Conservation (phyloP, 1,284 basidiomycete species). For the Ustilago shanxiensis region DNA sequence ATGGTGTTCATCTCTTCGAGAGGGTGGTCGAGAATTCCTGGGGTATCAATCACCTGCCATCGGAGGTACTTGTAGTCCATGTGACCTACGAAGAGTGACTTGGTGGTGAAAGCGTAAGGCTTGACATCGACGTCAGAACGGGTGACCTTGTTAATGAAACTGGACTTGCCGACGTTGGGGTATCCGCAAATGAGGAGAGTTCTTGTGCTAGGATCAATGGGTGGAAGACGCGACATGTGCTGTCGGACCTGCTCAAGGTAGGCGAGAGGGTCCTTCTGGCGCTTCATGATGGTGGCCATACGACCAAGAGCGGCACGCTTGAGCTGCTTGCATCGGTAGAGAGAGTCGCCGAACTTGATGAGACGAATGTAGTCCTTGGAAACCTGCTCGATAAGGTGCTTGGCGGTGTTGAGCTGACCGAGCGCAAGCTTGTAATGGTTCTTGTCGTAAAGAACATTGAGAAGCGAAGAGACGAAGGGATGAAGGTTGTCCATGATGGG, state of each 20-base stretch:
- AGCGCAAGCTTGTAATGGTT: slow-evolving; percentile 70
- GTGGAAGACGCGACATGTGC: slow-evolving; percentile 70
- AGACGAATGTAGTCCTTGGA: slow-evolving; percentile 69
- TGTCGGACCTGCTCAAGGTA: slow-evolving; percentile 70
- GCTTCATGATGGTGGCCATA: slow-evolving; percentile 70
- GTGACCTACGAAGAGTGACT: slow-evolving; percentile 70
- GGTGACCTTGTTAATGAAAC: slow-evolving; percentile 70
- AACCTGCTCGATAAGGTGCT: slow-evolving; percentile 69
- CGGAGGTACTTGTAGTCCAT: slow-evolving; percentile 71
- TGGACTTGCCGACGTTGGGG: slow-evolving; percentile 70
- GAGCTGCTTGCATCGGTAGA: slow-evolving; percentile 70
- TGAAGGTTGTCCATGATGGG: slow-evolving; percentile 73
- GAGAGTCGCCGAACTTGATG: slow-evolving; percentile 69
- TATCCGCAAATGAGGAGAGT: slow-evolving; percentile 69
- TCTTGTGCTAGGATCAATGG: slow-evolving; percentile 67
- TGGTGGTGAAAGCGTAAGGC: slow-evolving; percentile 70
- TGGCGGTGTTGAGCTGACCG: slow-evolving; percentile 69
- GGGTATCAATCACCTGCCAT: slow-evolving; percentile 70
- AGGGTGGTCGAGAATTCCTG: slow-evolving; percentile 69
- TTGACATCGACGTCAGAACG: slow-evolving; percentile 69
- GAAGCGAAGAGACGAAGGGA: slow-evolving; percentile 68
- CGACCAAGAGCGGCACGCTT: slow-evolving; percentile 69
- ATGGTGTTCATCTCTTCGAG: slow-evolving; percentile 71
- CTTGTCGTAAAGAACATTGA: slow-evolving; percentile 70
- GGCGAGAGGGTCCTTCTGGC: slow-evolving; percentile 69